Conservation (phyloP, 208 protist genomes). For the Leptomonas pyrrhocoris region DNA sequence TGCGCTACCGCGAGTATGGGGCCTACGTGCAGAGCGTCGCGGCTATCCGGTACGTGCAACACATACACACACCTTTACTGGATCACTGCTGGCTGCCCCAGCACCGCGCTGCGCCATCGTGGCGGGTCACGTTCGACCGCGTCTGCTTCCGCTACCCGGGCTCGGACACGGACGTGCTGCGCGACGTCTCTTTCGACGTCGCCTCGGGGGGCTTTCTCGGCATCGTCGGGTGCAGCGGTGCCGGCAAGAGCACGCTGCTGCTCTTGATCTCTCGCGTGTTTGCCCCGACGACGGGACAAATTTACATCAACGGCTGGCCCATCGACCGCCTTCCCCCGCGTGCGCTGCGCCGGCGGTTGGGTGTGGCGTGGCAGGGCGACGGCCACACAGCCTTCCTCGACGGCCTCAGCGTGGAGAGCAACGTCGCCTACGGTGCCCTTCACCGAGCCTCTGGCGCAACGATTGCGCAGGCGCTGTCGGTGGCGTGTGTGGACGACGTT, state of each 20-base stretch:
- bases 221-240: conserved; percentile 75
- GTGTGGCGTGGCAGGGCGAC: conserved; percentile 64
- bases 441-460: conserved; percentile 18
- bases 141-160: conserved; percentile 76
- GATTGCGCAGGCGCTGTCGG: conserved; percentile 37
- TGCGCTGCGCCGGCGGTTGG: conserved; percentile 60
- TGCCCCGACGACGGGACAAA: conserved; percentile 49
- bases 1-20: conserved; percentile 22
- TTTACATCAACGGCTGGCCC: conserved; percentile 56
- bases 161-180: conserved; percentile 36
- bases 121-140: conserved; percentile 62
- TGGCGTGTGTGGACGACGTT: conserved; percentile 35
- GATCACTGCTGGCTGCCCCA: conserved; percentile 6
- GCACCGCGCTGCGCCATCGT: conserved; percentile 21
- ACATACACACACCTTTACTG: conserved; percentile 2
- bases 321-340: conserved; percentile 55
- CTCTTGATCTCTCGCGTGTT: conserved; percentile 63
- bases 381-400: conserved; percentile 55
- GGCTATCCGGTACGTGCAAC: conserved; percentile 12
- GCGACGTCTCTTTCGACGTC: conserved; percentile 59
- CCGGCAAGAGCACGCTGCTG: conserved; percentile 76
- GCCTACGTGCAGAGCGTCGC: conserved; percentile 18
- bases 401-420: conserved; percentile 47
- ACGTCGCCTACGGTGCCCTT: conserved; percentile 70
- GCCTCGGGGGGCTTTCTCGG: conserved; percentile 51